Base-by-base conservation (phyloP, 306 rosid genomes). In the Phaseolus lunatus region DNA sequence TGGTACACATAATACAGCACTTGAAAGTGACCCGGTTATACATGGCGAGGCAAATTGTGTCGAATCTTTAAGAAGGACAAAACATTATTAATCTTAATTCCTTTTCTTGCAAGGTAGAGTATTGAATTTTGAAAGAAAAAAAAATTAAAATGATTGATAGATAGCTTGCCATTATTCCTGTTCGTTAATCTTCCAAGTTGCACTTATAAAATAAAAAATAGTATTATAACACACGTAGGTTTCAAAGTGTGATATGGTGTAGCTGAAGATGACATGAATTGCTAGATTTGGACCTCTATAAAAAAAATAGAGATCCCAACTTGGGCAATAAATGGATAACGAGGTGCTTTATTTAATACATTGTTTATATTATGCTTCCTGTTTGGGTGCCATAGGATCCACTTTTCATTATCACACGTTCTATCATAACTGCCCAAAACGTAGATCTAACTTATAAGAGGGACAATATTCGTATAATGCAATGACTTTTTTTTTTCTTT, bases 101-200 rank as follows among this genome's bases (percentile, higher is more conserved):
- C 88, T 82, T 84, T 88, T 74, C 63, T 62, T 88, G 80, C 87
- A 80, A 77, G 82, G 74, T 43, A 66, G n/a, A 74, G 44, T 47
- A 13, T 67, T 58, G 73, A 67, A 74, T 18, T 58, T 62, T 79
- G 52, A 22, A 59, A 58, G 50, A 35, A 29, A 20, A 39, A 0
- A 39, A 39, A 39, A 37, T 37, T 8, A 8, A 72, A 13, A 7
- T 12, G 6, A 59, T 58, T 10, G 58, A 61, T 35, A 31, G 20
- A 20, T 9, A 54, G 9, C 45, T 57, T n/a, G 0, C n/a, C n/a
- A n/a, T n/a, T n/a, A n/a, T 24, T 24, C 27, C 27, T 24, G 27
- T 24, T 24, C 2, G 27, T 59, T 78, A 35, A 39, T 64, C 44
- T 54, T 57, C 31, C 68, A 59, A 9, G 11, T 33, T 69, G 63